Percentiles rank a stretch among this genome's conserved stretches.
phyloP scores from a whole-genome alignment of 257 asterid genomes.

The Anisodus acutangulus region DNA sequence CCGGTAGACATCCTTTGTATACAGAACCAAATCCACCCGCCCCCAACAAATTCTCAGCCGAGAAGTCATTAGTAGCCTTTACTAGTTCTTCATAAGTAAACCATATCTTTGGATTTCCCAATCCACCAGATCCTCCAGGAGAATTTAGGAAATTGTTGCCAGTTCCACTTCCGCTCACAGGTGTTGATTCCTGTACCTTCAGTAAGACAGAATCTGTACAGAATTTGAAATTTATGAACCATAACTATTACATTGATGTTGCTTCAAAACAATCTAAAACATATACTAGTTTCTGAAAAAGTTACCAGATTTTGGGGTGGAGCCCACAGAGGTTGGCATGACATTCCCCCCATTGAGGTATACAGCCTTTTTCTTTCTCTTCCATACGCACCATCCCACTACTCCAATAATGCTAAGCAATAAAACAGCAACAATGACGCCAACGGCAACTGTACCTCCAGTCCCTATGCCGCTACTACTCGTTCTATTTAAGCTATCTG shows the following conservation, averaged over 20 bases:
- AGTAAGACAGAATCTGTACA: conserved; percentile 64
- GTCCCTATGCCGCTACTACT: conserved; percentile 57
- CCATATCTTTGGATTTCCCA: conserved; percentile 73
- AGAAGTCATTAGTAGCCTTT: conserved; percentile 75
- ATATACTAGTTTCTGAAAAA: conserved; percentile 8
- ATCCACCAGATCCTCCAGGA: conserved; percentile 60
- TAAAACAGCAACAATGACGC: conserved; percentile 43
- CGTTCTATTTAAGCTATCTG: conserved; percentile 46
- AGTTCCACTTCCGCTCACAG: conserved; percentile 49
- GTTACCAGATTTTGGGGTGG: conserved; percentile 69
- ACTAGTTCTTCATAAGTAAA: conserved; percentile 73
- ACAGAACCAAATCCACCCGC: conserved; percentile 95
- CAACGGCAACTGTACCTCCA: conserved; percentile 57
- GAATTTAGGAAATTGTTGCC: conserved; percentile 46
- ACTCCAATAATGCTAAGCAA: conserved; percentile 61
- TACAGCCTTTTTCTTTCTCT: conserved; percentile 66
- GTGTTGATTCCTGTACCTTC: conserved; percentile 53
- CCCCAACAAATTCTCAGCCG: conserved; percentile 76
- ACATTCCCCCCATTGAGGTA: conserved; percentile 55
- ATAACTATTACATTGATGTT: background rate
- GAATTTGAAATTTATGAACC: conserved; percentile 25
- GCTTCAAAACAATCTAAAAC: background rate
- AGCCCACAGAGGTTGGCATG: conserved; percentile 57
- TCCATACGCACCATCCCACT: conserved; percentile 56
- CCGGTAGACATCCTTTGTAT: conserved; percentile 73